phyloP scores from a whole-genome alignment of 2,329 filamentous ascomycete species.

The Pseudogymnoascus sp. region DNA sequence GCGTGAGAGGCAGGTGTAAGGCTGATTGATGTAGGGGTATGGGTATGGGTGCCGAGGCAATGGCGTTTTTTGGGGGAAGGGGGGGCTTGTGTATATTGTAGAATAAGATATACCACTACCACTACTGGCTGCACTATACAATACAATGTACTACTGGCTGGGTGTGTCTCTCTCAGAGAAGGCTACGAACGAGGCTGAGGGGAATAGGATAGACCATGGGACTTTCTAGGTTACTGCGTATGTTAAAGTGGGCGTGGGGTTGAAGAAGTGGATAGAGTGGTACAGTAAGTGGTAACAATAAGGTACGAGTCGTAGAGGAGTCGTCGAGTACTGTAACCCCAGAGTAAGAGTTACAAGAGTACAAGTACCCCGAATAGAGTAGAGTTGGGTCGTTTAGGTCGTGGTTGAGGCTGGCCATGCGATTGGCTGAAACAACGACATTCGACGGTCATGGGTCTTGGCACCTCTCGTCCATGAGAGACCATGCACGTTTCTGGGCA shows the following conservation, averaged over 20 bases:
- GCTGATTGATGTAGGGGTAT: neutral
- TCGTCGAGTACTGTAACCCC: neutral
- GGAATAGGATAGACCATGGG: neutral
- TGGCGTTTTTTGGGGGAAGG: neutral
- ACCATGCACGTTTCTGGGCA: slow-evolving; percentile 5
- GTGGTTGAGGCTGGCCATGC: neutral
- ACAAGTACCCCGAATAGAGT: neutral
- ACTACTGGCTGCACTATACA: no score
- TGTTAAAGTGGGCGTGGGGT: neutral
- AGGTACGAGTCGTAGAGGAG: neutral
- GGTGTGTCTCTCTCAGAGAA: neutral
- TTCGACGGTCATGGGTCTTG: neutral
- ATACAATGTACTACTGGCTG: no score
- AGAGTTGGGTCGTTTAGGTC: neutral
- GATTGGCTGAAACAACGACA: neutral
- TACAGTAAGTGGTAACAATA: neutral
- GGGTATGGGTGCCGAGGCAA: neutral
- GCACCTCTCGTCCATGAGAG: slow-evolving; percentile 5
- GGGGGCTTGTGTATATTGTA: neutral
- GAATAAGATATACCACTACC: neutral
- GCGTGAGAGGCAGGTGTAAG: neutral
- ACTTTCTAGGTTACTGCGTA: neutral
- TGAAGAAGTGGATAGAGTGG: neutral
- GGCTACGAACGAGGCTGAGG: neutral
- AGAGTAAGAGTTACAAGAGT: neutral